These are phyloP conservation scores for Ricinus communis DNA, from an alignment of 345 rosid species.

Conservation along the genomic window DNA sequence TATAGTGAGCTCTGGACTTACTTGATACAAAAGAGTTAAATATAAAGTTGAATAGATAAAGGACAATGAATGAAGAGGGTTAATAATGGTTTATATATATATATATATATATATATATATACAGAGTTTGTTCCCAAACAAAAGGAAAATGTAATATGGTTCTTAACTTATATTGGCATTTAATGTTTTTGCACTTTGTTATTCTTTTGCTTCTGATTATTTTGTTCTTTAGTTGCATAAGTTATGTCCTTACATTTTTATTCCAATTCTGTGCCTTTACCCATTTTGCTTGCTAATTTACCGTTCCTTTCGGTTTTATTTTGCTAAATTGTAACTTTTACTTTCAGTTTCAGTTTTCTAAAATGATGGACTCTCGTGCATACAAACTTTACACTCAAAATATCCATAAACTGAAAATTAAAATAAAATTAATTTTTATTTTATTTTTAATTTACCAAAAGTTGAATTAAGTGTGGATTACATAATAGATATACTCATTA, in stretches of 20 bases:
- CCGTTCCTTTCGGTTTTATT: background rate
- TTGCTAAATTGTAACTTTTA: no score
- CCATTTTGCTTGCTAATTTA: background rate
- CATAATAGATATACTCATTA: no score
- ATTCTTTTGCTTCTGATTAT: background rate
- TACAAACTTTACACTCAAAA: no score
- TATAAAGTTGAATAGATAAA: background rate
- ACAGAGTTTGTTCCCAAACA: background rate
- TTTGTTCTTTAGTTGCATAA: background rate
- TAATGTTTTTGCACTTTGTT: background rate
- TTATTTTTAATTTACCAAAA: no score
- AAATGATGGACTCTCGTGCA: no score
- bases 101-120: no score
- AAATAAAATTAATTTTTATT: no score
- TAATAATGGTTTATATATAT: background rate
- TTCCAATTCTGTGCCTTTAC: background rate
- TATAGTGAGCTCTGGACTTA: background rate
- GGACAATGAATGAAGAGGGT: conserved; percentile 2
- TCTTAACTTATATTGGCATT: background rate
- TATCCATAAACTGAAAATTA: no score
- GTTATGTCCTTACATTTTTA: background rate
- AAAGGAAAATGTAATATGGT: background rate
- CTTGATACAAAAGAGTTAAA: background rate
- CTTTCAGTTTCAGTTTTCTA: no score
- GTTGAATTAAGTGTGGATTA: no score